Evolutionary conservation across 1,139 yeast genomes (phyloP), one percentile per base, ranked within the genome.

Genomic region (Suhomyces wounanorum): DNA sequence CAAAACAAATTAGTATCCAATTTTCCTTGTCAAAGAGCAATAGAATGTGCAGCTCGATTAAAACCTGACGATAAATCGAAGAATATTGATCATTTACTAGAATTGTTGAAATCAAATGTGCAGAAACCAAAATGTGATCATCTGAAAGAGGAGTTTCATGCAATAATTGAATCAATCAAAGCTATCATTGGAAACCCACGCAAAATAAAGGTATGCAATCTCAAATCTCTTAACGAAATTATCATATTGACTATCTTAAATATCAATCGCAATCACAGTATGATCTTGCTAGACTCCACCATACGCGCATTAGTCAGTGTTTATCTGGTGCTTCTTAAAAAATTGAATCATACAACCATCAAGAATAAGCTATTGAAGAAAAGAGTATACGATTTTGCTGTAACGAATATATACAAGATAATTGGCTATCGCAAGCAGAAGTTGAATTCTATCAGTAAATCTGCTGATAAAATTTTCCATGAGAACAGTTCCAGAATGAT

Each of bases 401-500:
- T 43, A n/a, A 21, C 51, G 7, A 44, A 47, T 30, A 38, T 48
- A 10, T 46, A 25, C 41, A 23, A 36, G 21, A 18, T 44, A 3
- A 23, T 47, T 7, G 9, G 23, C 16, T 7, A 18, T 17, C 17
- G 16, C 10, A 31, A 16, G 21, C 28, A 25, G 10, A 11, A 31
- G n/a, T 7, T 14, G 8, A 6, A 21, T 2, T 18, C 16, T 16
- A n/a, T 2, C 14, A 39, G 33, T 26, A 25, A 18, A 33, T 38
- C 49, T 9, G 25, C 43, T 2, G 8, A 23, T 16, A 38, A 33
- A 13, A 30, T 47, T 8, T 8, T 47, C 13, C 14, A 21, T 8
- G 9, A 13, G 1, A 42, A 47, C n/a, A 4, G 16, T 8, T 16
- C 13, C 6, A 18, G 40, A 8, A 39, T 43, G 10, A 21, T n/a